phyloP scores from a whole-genome alignment of 2,329 filamentous ascomycete genomes.

The Whalleya microplaca region DNA sequence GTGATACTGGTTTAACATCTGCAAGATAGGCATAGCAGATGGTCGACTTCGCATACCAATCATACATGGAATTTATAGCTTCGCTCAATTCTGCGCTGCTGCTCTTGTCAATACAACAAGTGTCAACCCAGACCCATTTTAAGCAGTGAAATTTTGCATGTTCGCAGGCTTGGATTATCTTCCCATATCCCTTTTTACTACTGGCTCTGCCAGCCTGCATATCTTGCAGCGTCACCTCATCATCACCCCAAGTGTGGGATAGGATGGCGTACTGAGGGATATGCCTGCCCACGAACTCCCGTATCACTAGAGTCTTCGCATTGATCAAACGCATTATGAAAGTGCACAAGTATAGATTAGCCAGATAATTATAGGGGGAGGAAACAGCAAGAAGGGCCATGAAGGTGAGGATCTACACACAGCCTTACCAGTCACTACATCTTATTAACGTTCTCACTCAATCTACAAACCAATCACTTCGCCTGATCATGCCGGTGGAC shows the following conservation, averaged over 20 bases:
- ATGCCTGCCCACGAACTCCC: too few relatives aligned
- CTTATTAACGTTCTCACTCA: too few relatives aligned
- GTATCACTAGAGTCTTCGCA: too few relatives aligned
- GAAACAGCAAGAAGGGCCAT: too few relatives aligned
- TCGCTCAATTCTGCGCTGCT: conserved; percentile 22
- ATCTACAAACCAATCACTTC: not conserved
- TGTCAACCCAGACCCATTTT: conserved; percentile 20
- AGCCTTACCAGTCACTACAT: too few relatives aligned
- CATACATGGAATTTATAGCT: not conserved
- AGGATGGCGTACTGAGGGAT: not conserved
- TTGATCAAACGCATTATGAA: too few relatives aligned
- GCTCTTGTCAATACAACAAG: conserved; percentile 23
- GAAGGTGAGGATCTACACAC: too few relatives aligned
- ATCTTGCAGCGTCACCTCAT: not conserved
- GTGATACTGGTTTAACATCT: conserved; percentile 1
- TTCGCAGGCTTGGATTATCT: conserved; percentile 1
- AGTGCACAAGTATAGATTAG: too few relatives aligned
- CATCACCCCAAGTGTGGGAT: not conserved
- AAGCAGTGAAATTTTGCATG: not conserved
- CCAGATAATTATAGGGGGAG: too few relatives aligned
- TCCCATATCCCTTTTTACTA: not conserved
- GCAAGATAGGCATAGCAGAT: conserved; percentile 21
- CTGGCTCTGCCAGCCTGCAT: too few relatives aligned
- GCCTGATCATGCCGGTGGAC: too few relatives aligned
- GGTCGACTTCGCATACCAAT: conserved; percentile 16